Evolutionary conservation across 164 flowering plant species (phyloP).

Genomic region (Sedum album): DNA sequence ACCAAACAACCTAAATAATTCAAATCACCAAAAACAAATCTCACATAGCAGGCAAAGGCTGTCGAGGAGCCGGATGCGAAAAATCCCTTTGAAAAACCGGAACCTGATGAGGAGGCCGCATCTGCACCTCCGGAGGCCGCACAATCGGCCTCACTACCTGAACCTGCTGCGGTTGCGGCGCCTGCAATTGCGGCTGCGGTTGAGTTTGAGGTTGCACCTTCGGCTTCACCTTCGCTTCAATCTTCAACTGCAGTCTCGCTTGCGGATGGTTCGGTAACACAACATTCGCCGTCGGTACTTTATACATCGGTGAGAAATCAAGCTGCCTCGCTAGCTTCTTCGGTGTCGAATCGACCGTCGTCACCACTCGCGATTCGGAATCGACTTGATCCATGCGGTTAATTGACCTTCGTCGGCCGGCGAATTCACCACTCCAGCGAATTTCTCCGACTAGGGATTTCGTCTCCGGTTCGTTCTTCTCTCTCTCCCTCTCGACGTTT

Average conservation of each 20-base stretch:
- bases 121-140: constrained; percentile 4
- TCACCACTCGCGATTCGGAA: background rate
- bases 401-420: background rate
- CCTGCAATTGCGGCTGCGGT: constrained; percentile 10
- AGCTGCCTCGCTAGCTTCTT: constrained; percentile 6
- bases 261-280: constrained; percentile 20
- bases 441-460: constrained; percentile 9
- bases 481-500: constrained; percentile 8
- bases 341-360: background rate
- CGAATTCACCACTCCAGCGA: background rate
- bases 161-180: background rate
- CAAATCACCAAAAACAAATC: background rate
- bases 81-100: constrained; percentile 8
- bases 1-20: background rate
- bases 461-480: background rate
- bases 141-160: constrained; percentile 5
- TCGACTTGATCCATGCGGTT: constrained; percentile 4
- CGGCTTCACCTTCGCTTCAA: constrained; percentile 8
- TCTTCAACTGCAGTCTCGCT: constrained; percentile 16
- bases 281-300: background rate
- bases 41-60: constrained; percentile 13
- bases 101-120: constrained; percentile 5
- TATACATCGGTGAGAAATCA: background rate
- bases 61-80: constrained; percentile 13
- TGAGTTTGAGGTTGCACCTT: constrained; percentile 12